Evolutionary conservation across 129 eudicot species (phyloP).

Genomic region (Dittrichia graveolens): DNA sequence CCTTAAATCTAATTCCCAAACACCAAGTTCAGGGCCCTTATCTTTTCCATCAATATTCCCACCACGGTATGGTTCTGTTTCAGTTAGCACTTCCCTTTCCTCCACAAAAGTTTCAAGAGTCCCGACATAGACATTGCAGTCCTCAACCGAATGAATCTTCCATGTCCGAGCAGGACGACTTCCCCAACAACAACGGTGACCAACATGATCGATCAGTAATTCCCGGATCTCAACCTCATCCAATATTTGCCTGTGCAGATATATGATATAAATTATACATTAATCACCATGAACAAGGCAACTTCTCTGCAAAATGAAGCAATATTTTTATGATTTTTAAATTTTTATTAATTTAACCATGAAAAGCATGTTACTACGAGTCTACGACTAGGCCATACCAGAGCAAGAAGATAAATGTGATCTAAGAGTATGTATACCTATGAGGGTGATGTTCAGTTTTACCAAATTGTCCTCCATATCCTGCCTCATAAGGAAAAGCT

Average conservation of each 20-base stretch:
- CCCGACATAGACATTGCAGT: conserved; percentile 96
- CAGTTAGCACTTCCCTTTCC: conserved; percentile 73
- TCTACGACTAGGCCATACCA: too few species aligned
- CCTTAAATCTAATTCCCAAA: conserved; percentile 96
- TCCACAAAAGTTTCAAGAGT: conserved; percentile 89
- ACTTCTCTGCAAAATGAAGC: too few species aligned
- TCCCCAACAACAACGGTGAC: conserved; percentile 99
- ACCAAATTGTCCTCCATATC: conserved; percentile 52
- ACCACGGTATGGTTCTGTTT: conserved; percentile 59
- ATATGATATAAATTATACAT: neutral
- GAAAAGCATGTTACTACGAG: too few species aligned
- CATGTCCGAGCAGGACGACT: conserved; percentile 99
- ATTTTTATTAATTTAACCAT: too few species aligned
- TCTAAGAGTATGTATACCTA: conserved; percentile 40
- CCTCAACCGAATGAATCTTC: conserved; percentile 85
- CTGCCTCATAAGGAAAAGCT: conserved; percentile 47
- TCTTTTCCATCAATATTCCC: conserved; percentile 58
- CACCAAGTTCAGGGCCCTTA: conserved; percentile 78
- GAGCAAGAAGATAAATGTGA: neutral
- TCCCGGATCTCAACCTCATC: conserved; percentile 97
- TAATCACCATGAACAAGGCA: neutral
- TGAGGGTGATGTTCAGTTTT: conserved; percentile 41
- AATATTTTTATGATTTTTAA: too few species aligned
- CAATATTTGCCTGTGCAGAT: conserved; percentile 58
- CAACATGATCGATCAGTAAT: conserved; percentile 88